Evolutionary conservation across 495 filamentous ascomycete species (phyloP).

Genomic region (Lasiosphaeris hirsuta): DNA sequence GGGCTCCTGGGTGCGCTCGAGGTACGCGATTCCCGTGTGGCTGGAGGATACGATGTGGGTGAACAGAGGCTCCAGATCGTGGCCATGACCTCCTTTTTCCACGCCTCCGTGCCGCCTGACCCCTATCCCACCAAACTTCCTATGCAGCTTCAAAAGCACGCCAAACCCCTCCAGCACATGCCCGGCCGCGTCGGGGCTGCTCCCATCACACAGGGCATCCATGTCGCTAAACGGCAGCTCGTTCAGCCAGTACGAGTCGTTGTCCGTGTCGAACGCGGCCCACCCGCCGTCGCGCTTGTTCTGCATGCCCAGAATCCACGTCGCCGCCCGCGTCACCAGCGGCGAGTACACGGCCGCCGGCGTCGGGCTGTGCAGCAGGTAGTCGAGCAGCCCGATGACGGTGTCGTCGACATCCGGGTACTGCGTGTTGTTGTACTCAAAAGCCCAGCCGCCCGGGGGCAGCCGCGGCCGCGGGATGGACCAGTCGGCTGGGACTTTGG

Average conservation of each 20-base stretch:
- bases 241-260: constrained; percentile 39
- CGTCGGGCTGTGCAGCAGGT: constrained; percentile 8
- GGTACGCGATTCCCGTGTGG: constrained; percentile 20
- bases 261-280: constrained; percentile 41
- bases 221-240: constrained; percentile 46
- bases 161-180: constrained; percentile 41
- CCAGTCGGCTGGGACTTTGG: constrained; percentile 30
- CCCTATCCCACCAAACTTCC: not conserved
- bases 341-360: constrained; percentile 14
- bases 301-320: constrained; percentile 46
- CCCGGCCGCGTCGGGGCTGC: constrained; percentile 33
- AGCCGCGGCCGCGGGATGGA: constrained; percentile 24
- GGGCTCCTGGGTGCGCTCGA: constrained; percentile 24
- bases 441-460: constrained; percentile 31
- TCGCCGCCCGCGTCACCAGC: constrained; percentile 10
- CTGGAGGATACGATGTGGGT: not conserved
- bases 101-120: not conserved
- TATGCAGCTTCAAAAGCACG: constrained; percentile 14
- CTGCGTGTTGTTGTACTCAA: constrained; percentile 35
- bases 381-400: constrained; percentile 32
- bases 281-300: constrained; percentile 42
- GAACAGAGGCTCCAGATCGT: too few relatives aligned
- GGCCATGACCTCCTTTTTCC: not conserved
- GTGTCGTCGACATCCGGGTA: constrained; percentile 49
- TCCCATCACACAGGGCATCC: constrained; percentile 29